A percentile compares a stretch with the other conserved stretches of the same genome.
Conservation (phyloP, 371 early-diverging fungal genomes). For the Rhizopus sp. region DNA sequence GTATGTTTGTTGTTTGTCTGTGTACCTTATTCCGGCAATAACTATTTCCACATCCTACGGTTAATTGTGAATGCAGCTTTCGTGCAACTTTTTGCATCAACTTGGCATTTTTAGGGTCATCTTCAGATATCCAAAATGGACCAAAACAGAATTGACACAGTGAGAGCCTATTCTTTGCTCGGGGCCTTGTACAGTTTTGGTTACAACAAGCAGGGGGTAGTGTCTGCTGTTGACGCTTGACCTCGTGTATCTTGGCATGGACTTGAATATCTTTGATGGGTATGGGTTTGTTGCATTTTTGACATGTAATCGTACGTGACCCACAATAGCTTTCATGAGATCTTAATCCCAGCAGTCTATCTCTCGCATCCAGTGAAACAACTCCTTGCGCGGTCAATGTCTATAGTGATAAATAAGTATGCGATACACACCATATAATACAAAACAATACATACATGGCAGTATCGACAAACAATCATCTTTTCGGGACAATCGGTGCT, state of each 20-base stretch:
- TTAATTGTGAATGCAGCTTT: slow-evolving; percentile 75
- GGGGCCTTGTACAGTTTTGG: slow-evolving; percentile 63
- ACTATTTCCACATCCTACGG: slow-evolving; percentile 72
- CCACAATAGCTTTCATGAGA: slow-evolving; percentile 90
- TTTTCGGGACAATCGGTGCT: slow-evolving; percentile 70
- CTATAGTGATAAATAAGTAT: background rate
- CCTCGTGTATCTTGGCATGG: slow-evolving; percentile 75
- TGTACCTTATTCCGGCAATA: slow-evolving; percentile 71
- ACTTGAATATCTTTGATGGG: slow-evolving; percentile 79
- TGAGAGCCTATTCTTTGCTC: slow-evolving; percentile 56
- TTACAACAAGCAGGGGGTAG: slow-evolving; percentile 73
- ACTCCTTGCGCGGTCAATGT: slow-evolving; percentile 62
- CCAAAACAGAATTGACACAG: slow-evolving; percentile 82
- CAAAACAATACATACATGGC: slow-evolving; percentile 53
- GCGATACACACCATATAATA: background rate
- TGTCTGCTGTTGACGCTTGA: slow-evolving; percentile 60
- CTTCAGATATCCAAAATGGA: slow-evolving; percentile 79
- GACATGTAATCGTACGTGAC: slow-evolving; percentile 79
- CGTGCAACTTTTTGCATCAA: slow-evolving; percentile 74
- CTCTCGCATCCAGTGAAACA: slow-evolving; percentile 58
- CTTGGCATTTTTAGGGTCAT: slow-evolving; percentile 77
- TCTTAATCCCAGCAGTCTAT: slow-evolving; percentile 66
- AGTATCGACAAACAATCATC: slow-evolving; percentile 82
- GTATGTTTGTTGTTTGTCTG: background rate
- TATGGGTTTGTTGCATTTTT: slow-evolving; percentile 72